Conservation (phyloP, 768 basidiomycete genomes). For the Boletus sp. region DNA sequence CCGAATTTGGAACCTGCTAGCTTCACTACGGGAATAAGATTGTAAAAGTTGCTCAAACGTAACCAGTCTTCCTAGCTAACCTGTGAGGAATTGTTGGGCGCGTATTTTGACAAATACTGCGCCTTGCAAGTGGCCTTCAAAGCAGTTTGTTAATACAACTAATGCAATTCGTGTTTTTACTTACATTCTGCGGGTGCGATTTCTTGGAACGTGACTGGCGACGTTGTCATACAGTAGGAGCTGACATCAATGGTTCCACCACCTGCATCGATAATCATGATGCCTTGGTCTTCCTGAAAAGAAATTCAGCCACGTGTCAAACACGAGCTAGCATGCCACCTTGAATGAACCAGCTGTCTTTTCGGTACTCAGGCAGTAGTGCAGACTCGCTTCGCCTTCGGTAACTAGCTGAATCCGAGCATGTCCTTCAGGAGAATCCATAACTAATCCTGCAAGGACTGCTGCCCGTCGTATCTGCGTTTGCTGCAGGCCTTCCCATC, state of each 20-base stretch:
- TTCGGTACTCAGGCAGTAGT: conserved; percentile 44
- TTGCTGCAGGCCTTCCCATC: conserved; percentile 48
- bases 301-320: background rate
- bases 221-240: conserved; percentile 45
- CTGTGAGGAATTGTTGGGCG: conserved; percentile 38
- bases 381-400: conserved; percentile 54
- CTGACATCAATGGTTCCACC: conserved; percentile 64
- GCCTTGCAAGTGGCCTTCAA: conserved; percentile 48
- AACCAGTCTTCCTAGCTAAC: conserved; percentile 23
- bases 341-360: conserved; percentile 29
- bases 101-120: conserved; percentile 50
- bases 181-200: conserved; percentile 47
- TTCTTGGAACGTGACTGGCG: conserved; percentile 42
- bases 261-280: conserved; percentile 60
- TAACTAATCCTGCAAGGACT: conserved; percentile 39
- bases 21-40: conserved; percentile 31
- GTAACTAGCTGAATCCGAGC: conserved; percentile 44
- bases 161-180: background rate
- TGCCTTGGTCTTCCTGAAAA: conserved; percentile 42
- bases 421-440: conserved; percentile 35
- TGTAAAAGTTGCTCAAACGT: background rate
- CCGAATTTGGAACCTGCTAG: conserved; percentile 42
- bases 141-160: background rate
- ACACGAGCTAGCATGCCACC: conserved; percentile 8
- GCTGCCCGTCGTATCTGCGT: conserved; percentile 44